These are phyloP conservation scores for Backusella westeae DNA, from an alignment of 192 early-diverging fungal species.

Conservation along the genomic window DNA sequence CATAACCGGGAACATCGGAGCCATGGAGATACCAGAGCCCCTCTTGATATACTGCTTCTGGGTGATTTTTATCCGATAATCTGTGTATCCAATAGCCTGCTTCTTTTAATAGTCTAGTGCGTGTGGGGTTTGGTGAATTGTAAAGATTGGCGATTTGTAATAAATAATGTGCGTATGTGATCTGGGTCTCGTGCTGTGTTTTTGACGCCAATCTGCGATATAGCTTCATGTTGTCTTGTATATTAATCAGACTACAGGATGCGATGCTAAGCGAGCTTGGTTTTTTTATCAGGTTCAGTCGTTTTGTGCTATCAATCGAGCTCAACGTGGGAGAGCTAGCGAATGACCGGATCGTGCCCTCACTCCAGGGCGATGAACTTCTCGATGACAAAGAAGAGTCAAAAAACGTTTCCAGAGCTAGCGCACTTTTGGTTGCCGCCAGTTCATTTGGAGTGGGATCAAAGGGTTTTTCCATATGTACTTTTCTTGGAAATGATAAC, in stretches of 20 bases:
- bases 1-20: constrained; percentile 13
- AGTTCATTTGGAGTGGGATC: background rate
- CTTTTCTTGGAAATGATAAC: background rate
- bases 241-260: constrained; percentile 21
- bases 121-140: constrained; percentile 18
- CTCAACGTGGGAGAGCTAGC: background rate
- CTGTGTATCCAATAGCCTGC: constrained; percentile 72
- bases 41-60: constrained; percentile 72
- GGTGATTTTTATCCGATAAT: constrained; percentile 61
- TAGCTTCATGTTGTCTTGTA: constrained; percentile 47
- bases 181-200: constrained; percentile 71
- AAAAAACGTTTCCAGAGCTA: background rate
- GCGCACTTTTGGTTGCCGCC: background rate
- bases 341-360: background rate
- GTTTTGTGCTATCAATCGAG: background rate
- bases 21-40: constrained; percentile 71
- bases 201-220: constrained; percentile 76
- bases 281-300: background rate
- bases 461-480: constrained; percentile 1
- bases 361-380: background rate
- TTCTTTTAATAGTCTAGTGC: constrained; percentile 52
- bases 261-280: constrained; percentile 21
- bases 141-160: constrained; percentile 60
- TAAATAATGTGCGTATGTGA: constrained; percentile 75
- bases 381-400: background rate